Percentiles rank a stretch among this genome's conserved stretches.
Evolutionary conservation across 208 protist species (phyloP).

Genomic region (Kentomonas sorsogonicus): DNA sequence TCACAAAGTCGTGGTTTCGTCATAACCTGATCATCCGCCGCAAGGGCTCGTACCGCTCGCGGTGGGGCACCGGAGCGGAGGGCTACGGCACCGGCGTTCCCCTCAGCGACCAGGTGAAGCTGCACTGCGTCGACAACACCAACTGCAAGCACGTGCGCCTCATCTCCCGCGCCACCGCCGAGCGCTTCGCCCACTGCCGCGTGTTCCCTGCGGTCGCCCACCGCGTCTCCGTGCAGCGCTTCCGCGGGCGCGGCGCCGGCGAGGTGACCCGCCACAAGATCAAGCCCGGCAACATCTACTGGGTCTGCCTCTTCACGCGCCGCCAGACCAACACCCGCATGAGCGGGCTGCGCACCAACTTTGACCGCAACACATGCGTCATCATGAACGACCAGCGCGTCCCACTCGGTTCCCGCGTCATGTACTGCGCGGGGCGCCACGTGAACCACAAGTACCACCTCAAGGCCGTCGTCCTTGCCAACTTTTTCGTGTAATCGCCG

Average conservation of each 20-base stretch:
- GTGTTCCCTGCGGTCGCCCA: constrained; percentile 85
- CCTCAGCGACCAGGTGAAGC: constrained; percentile 84
- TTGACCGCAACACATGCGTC: constrained; percentile 91
- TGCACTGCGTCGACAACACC: constrained; percentile 92
- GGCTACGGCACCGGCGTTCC: constrained; percentile 76
- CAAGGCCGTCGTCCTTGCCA: constrained; percentile 88
- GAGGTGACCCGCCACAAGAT: constrained; percentile 68
- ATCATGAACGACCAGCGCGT: constrained; percentile 90
- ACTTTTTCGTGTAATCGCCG: constrained; percentile 79
- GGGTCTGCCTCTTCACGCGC: constrained; percentile 84
- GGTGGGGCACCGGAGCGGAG: constrained; percentile 83
- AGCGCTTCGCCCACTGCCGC: constrained; percentile 87
- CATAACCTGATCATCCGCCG: constrained; percentile 84
- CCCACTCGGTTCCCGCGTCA: constrained; percentile 82
- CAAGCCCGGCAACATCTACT: constrained; percentile 87
- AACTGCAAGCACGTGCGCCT: constrained; percentile 90
- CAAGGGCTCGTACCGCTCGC: constrained; percentile 75
- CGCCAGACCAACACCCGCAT: constrained; percentile 82
- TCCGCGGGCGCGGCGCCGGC: constrained; percentile 65
- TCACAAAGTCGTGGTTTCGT: constrained; percentile 82
- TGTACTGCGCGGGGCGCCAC: constrained; percentile 88
- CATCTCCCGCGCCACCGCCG: constrained; percentile 75
- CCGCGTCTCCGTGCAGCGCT: constrained; percentile 86
- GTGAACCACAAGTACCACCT: constrained; percentile 91
- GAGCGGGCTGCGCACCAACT: constrained; percentile 87